Percentiles rank a stretch among this genome's conserved stretches.
Conservation (phyloP, 257 asterid genomes). For the Solanum piurae region DNA sequence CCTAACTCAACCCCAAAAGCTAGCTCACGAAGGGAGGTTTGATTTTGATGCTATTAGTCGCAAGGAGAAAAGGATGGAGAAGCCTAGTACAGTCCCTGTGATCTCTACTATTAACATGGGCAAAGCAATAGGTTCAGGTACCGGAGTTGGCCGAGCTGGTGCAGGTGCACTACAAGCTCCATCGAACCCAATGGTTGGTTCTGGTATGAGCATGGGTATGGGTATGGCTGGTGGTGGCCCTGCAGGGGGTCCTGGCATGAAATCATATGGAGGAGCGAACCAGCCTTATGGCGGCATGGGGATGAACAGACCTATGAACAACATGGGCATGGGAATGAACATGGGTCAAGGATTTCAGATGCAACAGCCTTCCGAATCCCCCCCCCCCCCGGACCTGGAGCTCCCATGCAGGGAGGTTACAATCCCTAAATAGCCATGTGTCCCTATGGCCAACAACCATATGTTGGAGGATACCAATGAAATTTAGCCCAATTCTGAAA, state of each 20-base stretch:
- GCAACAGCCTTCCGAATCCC: constrained; percentile 30
- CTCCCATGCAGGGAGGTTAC: constrained; percentile 44
- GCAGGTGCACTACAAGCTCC: constrained; percentile 51
- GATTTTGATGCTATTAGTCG: constrained; percentile 94
- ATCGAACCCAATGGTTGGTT: constrained; percentile 47
- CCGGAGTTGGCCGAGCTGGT: constrained; percentile 86
- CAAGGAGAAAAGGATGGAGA: constrained; percentile 86
- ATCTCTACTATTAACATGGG: constrained; percentile 78
- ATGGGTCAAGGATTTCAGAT: constrained; percentile 9
- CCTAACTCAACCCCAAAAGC: too few relatives aligned
- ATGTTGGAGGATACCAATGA: constrained; percentile 78
- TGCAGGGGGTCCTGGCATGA: constrained; percentile 25
- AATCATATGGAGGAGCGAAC: constrained; percentile 13
- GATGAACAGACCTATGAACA: constrained; percentile 7
- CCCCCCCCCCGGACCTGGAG: constrained; percentile 41
- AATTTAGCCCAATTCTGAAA: not conserved
- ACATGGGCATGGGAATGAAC: constrained; percentile 24
- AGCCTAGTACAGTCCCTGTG: constrained; percentile 45
- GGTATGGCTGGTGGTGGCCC: constrained; percentile 19
- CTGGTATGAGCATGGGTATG: constrained; percentile 45
- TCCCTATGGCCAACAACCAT: constrained; percentile 58
- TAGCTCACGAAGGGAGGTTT: not conserved
- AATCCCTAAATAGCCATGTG: constrained; percentile 58
- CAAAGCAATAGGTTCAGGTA: constrained; percentile 95
- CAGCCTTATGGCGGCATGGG: constrained; percentile 17